These are phyloP conservation scores for Emergomyces orientalis DNA, from an alignment of 2,329 filamentous ascomycete species.

Conservation along the genomic window DNA sequence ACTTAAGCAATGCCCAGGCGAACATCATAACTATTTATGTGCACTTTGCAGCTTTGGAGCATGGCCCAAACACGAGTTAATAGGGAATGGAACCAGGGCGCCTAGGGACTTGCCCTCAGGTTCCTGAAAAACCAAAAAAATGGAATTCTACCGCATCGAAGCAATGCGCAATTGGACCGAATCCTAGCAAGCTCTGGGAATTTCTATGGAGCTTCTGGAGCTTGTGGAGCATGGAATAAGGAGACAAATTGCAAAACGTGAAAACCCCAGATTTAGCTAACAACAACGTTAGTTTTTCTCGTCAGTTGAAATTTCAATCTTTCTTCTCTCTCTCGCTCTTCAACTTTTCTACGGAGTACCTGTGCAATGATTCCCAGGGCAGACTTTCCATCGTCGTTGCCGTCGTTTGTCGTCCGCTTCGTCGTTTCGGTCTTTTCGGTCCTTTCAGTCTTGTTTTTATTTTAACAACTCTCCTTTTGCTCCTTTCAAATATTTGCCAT, in stretches of 20 bases:
- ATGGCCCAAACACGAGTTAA: neutral
- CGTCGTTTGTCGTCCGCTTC: slow-evolving; percentile 5
- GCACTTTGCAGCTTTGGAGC: neutral
- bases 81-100: neutral
- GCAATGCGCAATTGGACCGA: neutral
- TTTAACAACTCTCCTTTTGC: neutral
- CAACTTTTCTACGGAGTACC: neutral
- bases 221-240: neutral
- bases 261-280: neutral
- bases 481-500: slow-evolving; percentile 3
- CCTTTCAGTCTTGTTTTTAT: neutral
- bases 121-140: neutral
- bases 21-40: neutral
- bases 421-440: neutral
- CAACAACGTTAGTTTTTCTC: neutral
- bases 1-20: neutral
- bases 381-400: neutral
- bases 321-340: neutral
- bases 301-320: neutral
- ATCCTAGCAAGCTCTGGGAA: neutral
- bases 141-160: neutral
- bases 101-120: neutral
- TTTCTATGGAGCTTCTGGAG: neutral
- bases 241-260: neutral
- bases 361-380: neutral